Evolutionary conservation across 345 rosid genomes (phyloP).

Genomic region (Salix udensis): DNA sequence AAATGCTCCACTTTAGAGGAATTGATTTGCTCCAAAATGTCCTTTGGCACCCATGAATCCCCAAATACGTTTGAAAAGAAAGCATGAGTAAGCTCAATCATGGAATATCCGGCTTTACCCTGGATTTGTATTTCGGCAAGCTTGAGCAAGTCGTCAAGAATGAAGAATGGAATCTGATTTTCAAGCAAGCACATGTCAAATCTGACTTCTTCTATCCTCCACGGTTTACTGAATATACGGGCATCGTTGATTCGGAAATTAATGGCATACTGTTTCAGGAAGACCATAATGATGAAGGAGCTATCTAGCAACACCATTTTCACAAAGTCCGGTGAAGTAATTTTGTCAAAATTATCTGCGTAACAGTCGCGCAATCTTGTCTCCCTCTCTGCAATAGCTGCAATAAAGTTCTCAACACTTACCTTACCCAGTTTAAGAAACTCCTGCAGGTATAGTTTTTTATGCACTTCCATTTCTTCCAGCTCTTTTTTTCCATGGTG

Average conservation of each 20-base stretch:
- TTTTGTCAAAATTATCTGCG: neutral
- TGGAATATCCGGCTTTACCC: neutral
- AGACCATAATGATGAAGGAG: constrained; percentile 2
- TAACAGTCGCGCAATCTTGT: neutral
- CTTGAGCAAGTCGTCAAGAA: constrained; percentile 16
- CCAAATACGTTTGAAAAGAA: neutral
- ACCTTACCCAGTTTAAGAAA: neutral
- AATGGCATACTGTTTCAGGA: neutral
- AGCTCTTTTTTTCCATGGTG: constrained; percentile 12
- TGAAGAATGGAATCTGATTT: constrained; percentile 33
- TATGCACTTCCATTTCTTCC: constrained; percentile 16
- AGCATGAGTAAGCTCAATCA: neutral
- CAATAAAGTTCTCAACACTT: neutral
- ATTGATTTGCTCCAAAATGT: neutral
- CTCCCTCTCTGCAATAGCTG: neutral
- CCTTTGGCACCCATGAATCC: neutral
- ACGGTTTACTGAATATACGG: neutral
- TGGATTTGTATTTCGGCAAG: neutral
- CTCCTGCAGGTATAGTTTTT: neutral
- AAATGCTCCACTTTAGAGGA: neutral
- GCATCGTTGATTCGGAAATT: rapidly evolving
- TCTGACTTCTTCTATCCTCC: neutral
- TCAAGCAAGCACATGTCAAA: constrained; percentile 15
- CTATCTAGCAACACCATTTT: constrained; percentile 8
- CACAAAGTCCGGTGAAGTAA: neutral